Percentiles rank a stretch among this genome's conserved stretches.
phyloP scores from a whole-genome alignment of 495 filamentous ascomycete genomes.

The Annulohypoxylon maeteangense region DNA sequence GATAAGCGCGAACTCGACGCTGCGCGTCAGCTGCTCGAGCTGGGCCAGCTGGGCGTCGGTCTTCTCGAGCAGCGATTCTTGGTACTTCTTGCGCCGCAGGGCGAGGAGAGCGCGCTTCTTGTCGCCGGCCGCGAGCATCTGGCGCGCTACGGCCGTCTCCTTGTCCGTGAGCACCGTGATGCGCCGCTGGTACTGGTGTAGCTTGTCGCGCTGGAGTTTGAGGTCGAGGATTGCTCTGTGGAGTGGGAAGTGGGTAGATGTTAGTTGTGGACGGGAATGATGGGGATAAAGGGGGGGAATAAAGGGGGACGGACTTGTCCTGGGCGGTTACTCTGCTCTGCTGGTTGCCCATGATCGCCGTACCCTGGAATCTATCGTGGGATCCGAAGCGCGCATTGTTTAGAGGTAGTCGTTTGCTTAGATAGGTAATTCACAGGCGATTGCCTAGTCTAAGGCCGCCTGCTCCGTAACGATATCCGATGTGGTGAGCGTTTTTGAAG shows the following conservation, averaged over 20 bases:
- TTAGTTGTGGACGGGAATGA: neutral
- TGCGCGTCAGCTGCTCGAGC: conserved; percentile 79
- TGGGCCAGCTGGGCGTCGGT: conserved; percentile 79
- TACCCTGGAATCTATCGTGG: conserved; percentile 41
- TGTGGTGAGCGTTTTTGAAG: conserved; percentile 2
- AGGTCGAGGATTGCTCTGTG: conserved; percentile 87
- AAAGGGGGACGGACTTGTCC: conserved; percentile 51
- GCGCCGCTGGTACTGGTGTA: conserved; percentile 91
- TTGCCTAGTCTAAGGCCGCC: conserved; percentile 27
- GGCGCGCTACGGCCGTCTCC: conserved; percentile 67
- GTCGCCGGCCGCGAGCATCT: conserved; percentile 87
- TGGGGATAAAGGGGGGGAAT: conserved; percentile 1
- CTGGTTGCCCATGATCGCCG: conserved; percentile 56
- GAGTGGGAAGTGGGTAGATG: neutral
- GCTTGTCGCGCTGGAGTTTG: conserved; percentile 96
- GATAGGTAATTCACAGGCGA: conserved; percentile 1
- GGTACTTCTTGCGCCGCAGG: conserved; percentile 94
- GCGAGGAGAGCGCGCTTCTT: conserved; percentile 85
- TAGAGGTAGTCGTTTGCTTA: neutral
- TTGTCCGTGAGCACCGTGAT: conserved; percentile 59
- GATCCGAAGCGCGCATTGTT: conserved; percentile 46
- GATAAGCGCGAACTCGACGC: conserved; percentile 84
- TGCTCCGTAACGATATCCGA: conserved; percentile 7
- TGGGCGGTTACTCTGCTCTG: conserved; percentile 59
- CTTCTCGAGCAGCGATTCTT: conserved; percentile 87